Percentiles rank a stretch among this genome's conserved stretches.
These are phyloP conservation scores for Phytophthora rubi DNA, from an alignment of 352 stramenopile species.

Conservation along the genomic window DNA sequence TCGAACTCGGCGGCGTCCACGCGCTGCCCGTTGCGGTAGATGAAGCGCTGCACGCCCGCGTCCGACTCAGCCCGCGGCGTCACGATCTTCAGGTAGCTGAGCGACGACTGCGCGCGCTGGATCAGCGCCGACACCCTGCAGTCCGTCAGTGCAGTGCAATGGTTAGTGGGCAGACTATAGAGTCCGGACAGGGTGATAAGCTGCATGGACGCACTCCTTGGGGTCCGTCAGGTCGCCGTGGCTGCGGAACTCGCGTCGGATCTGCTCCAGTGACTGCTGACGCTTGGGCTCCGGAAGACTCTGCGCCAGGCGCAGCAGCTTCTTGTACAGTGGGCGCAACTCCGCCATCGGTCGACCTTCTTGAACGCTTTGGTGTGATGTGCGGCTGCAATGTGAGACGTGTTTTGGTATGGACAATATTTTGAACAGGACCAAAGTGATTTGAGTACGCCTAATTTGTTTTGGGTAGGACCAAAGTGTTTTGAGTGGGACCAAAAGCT, in stretches of 20 bases:
- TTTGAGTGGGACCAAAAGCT: too few species aligned
- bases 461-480: too few species aligned
- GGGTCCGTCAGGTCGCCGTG: constrained; percentile 64
- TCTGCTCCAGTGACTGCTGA: constrained; percentile 67
- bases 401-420: too few species aligned
- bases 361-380: background rate
- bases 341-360: constrained; percentile 28
- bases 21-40: constrained; percentile 86
- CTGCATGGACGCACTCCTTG: constrained; percentile 55
- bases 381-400: background rate
- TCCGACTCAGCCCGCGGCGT: constrained; percentile 68
- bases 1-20: constrained; percentile 53
- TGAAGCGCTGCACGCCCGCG: constrained; percentile 74
- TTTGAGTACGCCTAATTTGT: too few species aligned
- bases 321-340: constrained; percentile 85
- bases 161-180: background rate
- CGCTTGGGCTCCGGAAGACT: constrained; percentile 75
- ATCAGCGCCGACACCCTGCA: constrained; percentile 69
- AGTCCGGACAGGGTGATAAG: background rate
- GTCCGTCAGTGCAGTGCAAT: background rate
- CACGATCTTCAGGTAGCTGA: constrained; percentile 89
- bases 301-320: constrained; percentile 80
- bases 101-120: constrained; percentile 81
- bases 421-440: too few species aligned
- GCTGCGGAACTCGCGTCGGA: constrained; percentile 77